Evolutionary conservation across 768 basidiomycete genomes (phyloP).

Genomic region (Mycena galopus): DNA sequence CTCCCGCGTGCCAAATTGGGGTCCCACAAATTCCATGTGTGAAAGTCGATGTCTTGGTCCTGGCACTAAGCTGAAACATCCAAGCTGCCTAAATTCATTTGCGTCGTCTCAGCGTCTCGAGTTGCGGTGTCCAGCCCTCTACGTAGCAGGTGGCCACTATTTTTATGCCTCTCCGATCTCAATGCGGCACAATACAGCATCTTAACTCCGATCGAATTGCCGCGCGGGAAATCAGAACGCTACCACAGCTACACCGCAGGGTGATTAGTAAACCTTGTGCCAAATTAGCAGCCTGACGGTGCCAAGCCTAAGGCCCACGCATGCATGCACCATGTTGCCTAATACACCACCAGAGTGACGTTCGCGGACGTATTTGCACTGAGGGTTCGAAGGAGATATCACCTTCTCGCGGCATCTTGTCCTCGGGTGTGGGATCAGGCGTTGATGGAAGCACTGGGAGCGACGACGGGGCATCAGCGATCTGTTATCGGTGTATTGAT

Average conservation of each 20-base stretch:
- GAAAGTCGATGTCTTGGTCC: background rate
- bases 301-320: too few relatives aligned
- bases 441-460: background rate
- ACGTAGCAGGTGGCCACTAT: background rate
- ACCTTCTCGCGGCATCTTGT: too few relatives aligned
- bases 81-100: background rate
- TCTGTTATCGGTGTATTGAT: too few relatives aligned
- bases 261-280: too few relatives aligned
- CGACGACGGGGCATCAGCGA: background rate
- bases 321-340: too few relatives aligned
- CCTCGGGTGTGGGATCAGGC: too few relatives aligned
- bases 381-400: too few relatives aligned
- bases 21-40: background rate
- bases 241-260: too few relatives aligned
- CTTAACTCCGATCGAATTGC: background rate
- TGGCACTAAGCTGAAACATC: background rate
- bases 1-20: background rate
- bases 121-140: background rate
- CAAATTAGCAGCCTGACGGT: too few relatives aligned
- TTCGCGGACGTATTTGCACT: too few relatives aligned
- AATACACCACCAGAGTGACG: too few relatives aligned
- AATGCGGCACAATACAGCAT: background rate
- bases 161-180: background rate
- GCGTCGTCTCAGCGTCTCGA: background rate
- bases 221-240: too few relatives aligned